These are phyloP conservation scores for Malassezia pachydermatis DNA, from an alignment of 1,284 basidiomycete species.

Conservation along the genomic window DNA sequence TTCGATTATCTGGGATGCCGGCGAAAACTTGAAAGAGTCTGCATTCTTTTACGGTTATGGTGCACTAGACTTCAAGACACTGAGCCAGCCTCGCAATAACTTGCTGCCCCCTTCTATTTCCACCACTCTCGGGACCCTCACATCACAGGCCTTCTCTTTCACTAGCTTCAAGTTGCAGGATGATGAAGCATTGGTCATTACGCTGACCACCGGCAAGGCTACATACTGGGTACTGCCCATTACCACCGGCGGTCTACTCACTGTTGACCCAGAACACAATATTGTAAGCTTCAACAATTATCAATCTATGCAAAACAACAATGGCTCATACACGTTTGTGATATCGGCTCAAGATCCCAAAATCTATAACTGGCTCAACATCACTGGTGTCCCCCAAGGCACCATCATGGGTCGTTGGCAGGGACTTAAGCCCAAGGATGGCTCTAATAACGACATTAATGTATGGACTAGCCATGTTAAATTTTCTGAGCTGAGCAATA, in stretches of 20 bases:
- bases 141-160: slow-evolving; percentile 17
- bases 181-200: slow-evolving; percentile 16
- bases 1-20: slow-evolving; percentile 5
- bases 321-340: slow-evolving; percentile 17
- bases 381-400: slow-evolving; percentile 2
- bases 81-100: not conserved
- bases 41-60: slow-evolving; percentile 18
- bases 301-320: slow-evolving; percentile 13
- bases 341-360: slow-evolving; percentile 10
- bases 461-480: slow-evolving; percentile 4
- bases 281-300: slow-evolving; percentile 16
- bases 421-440: slow-evolving; percentile 7
- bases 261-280: slow-evolving; percentile 1
- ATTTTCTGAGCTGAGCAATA: not conserved
- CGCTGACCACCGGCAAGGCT: slow-evolving; percentile 8
- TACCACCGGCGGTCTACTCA: slow-evolving; percentile 10
- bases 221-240: slow-evolving; percentile 15
- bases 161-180: slow-evolving; percentile 4
- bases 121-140: slow-evolving; percentile 11
- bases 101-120: slow-evolving; percentile 5
- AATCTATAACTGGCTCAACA: slow-evolving; percentile 15
- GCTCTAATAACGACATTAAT: slow-evolving; percentile 2
- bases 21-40: slow-evolving; percentile 1
- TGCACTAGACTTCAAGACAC: slow-evolving; percentile 16
- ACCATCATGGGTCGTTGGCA: slow-evolving; percentile 19